Evolutionary conservation across 257 asterid genomes (phyloP), one percentile per base, ranked within the genome.

Genomic region (Catharanthus roseus): DNA sequence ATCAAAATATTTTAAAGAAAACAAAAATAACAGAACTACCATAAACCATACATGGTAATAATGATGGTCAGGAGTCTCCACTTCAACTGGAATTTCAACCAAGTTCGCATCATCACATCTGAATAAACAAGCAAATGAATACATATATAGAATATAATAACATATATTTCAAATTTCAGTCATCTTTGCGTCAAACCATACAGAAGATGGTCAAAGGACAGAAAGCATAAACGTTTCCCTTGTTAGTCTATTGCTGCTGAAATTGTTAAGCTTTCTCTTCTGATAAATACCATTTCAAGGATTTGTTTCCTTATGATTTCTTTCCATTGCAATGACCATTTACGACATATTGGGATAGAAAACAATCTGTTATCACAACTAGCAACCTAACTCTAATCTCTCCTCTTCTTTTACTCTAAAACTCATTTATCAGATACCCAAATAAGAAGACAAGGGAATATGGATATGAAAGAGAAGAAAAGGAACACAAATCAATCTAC

Each of bases 81-180:
- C 87, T 77, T 85, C 89, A 68, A 88, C 97, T 8, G 97, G 97
- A 77, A 88, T 69, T 56, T 88, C 95, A 16, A 88, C 49, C 81
- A 86, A 77, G 75, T 88, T 90, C 10, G 84, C 84, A 61, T 88
- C 93, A 44, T 38, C 41, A 76, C 97, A 90, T 74, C 96, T 88
- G 74, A 61, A 72, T 24, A 47, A 53, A 57, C 42, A 33, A 61
- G 6, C 1, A 13, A 60, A 21, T 50, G 23, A 6, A 21, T n/a
- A n/a, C 1, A 12, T n/a, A 6, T 7, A 51, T 4, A 15, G 49
- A 49, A 72, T 34, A 69, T 42, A 19, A 16, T 50, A 67, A 44
- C 10, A 28, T 15, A 67, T 67, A 67, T 29, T 8, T 51, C 11
- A 7, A 3, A 51, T 19, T 5, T 51, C 8, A 38, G 38, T 11